These are phyloP conservation scores for Erysimum pusillum DNA, from an alignment of 441 rosid genomes.

Conservation along the genomic window DNA sequence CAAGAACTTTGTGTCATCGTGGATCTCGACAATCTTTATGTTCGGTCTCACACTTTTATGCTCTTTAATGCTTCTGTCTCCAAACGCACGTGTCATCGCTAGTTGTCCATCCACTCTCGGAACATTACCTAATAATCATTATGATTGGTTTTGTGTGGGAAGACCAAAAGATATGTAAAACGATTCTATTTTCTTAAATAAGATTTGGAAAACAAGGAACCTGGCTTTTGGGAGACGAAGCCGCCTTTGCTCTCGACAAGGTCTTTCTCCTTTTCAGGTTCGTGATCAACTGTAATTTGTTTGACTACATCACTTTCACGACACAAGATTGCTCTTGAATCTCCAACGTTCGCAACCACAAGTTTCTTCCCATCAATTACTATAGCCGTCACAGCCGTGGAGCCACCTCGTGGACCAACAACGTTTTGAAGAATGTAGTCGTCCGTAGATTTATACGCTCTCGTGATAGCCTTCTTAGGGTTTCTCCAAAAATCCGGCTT, in stretches of 20 bases:
- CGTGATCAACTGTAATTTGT: slow-evolving; percentile 46
- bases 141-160: neutral
- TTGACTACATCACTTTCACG: slow-evolving; percentile 23
- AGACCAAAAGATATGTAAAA: neutral
- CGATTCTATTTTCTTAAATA: neutral
- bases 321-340: slow-evolving; percentile 60
- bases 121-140: slow-evolving; percentile 50
- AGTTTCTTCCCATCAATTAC: slow-evolving; percentile 54
- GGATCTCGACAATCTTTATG: slow-evolving; percentile 26
- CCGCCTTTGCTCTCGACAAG: slow-evolving; percentile 47
- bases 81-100: slow-evolving; percentile 64
- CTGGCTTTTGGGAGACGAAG: slow-evolving; percentile 33
- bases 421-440: slow-evolving; percentile 52
- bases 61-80: slow-evolving; percentile 58
- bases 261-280: slow-evolving; percentile 44
- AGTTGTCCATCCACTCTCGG: slow-evolving; percentile 58
- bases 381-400: slow-evolving; percentile 66
- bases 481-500: slow-evolving; percentile 59
- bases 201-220: slow-evolving; percentile 17
- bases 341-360: slow-evolving; percentile 63
- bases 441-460: slow-evolving; percentile 54
- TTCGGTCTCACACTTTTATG: slow-evolving; percentile 59
- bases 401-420: slow-evolving; percentile 58
- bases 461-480: slow-evolving; percentile 48
- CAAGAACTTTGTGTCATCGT: slow-evolving; percentile 44